Evolutionary conservation across 345 rosid species (phyloP).

Genomic region (Dipteronia sinensis): DNA sequence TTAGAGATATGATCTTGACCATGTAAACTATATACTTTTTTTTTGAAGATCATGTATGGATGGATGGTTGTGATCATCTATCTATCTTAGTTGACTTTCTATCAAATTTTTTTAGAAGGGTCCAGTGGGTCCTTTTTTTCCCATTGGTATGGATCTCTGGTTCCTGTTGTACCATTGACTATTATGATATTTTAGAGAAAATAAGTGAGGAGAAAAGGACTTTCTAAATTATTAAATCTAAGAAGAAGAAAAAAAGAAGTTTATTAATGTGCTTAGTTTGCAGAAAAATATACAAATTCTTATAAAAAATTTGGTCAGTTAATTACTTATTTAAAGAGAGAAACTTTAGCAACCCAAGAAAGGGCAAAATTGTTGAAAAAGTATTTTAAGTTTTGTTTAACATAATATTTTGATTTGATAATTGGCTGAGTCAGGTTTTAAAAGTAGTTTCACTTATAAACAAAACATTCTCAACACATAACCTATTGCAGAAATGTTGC

Average conservation of each 20-base stretch:
- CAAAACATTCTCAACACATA: conserved; percentile 7
- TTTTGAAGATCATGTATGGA: background rate
- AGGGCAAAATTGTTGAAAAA: conserved; percentile 15
- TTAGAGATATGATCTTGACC: conserved; percentile 13
- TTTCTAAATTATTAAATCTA: background rate
- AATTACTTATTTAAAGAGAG: background rate
- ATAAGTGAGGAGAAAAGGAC: background rate
- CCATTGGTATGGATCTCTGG: background rate
- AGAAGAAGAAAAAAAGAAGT: background rate
- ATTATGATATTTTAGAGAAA: background rate
- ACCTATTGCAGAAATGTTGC: conserved; percentile 2
- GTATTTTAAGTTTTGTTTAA: background rate
- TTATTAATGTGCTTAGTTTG: background rate
- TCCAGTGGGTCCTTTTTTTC: background rate
- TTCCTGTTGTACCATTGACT: background rate
- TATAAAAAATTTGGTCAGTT: background rate
- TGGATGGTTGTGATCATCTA: background rate
- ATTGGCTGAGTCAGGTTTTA: background rate
- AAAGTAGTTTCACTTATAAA: background rate
- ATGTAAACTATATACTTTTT: background rate
- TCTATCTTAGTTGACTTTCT: conserved; percentile 1
- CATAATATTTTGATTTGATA: background rate
- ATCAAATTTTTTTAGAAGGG: background rate
- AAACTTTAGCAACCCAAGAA: conserved; percentile 14
- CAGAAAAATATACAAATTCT: background rate